Evolutionary conservation across 805 yeast genomes (phyloP).

Genomic region (Cyberlindnera suaveolens): DNA sequence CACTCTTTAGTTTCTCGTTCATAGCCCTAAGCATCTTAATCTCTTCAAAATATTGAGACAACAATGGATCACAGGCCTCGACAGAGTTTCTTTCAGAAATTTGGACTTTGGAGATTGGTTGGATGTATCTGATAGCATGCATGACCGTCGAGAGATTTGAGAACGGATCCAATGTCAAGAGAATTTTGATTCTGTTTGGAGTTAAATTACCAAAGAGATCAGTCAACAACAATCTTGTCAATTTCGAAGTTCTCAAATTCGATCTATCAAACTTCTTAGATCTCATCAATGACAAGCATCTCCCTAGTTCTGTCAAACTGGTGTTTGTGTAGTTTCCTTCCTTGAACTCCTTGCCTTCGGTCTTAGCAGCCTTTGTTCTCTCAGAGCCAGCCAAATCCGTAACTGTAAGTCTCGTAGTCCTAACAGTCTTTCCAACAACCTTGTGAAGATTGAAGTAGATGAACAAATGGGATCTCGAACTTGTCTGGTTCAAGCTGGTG

Average conservation of each 20-base stretch:
- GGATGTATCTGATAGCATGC: slow-evolving; percentile 24
- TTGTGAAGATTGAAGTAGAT: slow-evolving; percentile 35
- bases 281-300: slow-evolving; percentile 37
- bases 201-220: slow-evolving; percentile 28
- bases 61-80: slow-evolving; percentile 5
- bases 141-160: slow-evolving; percentile 16
- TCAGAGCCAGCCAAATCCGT: slow-evolving; percentile 53
- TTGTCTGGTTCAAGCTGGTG: slow-evolving; percentile 37
- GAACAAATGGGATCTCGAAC: slow-evolving; percentile 51
- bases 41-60: slow-evolving; percentile 14
- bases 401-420: slow-evolving; percentile 36
- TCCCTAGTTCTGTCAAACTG: slow-evolving; percentile 44
- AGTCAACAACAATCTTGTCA: slow-evolving; percentile 42
- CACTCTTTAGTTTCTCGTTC: slow-evolving; percentile 17
- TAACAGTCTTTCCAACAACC: slow-evolving; percentile 19
- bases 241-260: slow-evolving; percentile 40
- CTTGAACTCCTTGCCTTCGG: slow-evolving; percentile 36
- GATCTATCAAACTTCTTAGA: slow-evolving; percentile 34
- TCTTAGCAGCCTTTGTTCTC: slow-evolving; percentile 39
- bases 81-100: slow-evolving; percentile 18
- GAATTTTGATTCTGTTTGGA: slow-evolving; percentile 19
- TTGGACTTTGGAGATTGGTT: slow-evolving; percentile 22
- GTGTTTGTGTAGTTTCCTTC: slow-evolving; percentile 46
- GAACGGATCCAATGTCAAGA: slow-evolving; percentile 23
- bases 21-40: slow-evolving; percentile 12